Conservation (phyloP, 2,329 filamentous ascomycete species). For the Pestalotiopsis sp. region DNA sequence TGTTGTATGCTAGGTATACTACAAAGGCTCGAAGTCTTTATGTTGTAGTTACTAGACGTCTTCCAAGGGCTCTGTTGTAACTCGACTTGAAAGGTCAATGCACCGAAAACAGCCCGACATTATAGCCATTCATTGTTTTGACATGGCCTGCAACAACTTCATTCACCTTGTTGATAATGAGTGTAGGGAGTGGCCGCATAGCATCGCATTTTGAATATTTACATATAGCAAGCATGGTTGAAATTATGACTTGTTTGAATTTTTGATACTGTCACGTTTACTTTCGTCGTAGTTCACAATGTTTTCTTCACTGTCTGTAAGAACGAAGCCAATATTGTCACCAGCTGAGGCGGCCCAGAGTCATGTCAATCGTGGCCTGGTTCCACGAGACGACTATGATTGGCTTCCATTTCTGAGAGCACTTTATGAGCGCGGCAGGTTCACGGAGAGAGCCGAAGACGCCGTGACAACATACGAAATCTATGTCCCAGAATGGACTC, state of each 20-base stretch:
- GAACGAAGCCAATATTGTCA: background rate
- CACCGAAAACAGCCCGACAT: background rate
- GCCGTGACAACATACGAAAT: background rate
- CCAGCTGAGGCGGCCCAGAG: background rate
- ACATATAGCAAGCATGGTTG: background rate
- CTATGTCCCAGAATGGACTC: constrained; percentile 2
- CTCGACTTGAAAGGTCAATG: background rate
- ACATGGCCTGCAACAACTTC: background rate
- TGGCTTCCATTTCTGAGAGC: constrained; percentile 20
- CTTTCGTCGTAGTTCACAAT: background rate
- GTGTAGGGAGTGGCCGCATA: background rate
- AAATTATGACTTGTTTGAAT: background rate
- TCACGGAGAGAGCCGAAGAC: too few relatives aligned
- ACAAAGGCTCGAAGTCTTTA: background rate
- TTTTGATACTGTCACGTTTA: background rate
- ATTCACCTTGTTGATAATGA: background rate
- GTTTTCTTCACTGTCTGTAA: background rate
- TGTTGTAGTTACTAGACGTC: background rate
- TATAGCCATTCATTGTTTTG: background rate
- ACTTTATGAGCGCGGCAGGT: constrained; percentile 12
- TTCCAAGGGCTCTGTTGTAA: background rate
- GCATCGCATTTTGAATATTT: background rate
- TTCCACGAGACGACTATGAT: constrained; percentile 11
- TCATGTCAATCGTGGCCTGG: background rate
- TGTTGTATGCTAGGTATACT: background rate